These are phyloP conservation scores for Acrocalymma vagum DNA, from an alignment of 2,329 filamentous ascomycete genomes.

Conservation along the genomic window DNA sequence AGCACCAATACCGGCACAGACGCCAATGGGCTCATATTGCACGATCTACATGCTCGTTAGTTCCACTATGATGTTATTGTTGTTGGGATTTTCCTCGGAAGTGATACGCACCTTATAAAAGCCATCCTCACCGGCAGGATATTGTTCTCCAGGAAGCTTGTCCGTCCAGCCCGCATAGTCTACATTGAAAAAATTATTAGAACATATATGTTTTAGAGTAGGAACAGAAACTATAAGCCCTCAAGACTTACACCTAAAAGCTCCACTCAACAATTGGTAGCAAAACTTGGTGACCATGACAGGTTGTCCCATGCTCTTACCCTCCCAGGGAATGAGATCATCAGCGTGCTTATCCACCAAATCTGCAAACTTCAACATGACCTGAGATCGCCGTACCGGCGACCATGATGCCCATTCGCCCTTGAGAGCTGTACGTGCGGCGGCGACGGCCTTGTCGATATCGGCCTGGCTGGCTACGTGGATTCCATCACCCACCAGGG, in stretches of 20 bases:
- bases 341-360: slow-evolving; percentile 26
- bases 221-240: too few relatives aligned
- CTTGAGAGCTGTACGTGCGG: slow-evolving; percentile 31
- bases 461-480: slow-evolving; percentile 30
- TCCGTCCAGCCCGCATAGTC: slow-evolving; percentile 30
- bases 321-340: slow-evolving; percentile 17
- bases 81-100: not conserved
- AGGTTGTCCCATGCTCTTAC: slow-evolving; percentile 25
- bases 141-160: slow-evolving; percentile 25
- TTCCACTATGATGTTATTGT: not conserved
- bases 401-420: slow-evolving; percentile 29
- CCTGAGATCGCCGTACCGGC: slow-evolving; percentile 26
- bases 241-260: slow-evolving; percentile 23
- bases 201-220: too few relatives aligned
- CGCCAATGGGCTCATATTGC: slow-evolving; percentile 38
- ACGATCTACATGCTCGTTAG: slow-evolving; percentile 22
- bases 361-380: slow-evolving; percentile 35
- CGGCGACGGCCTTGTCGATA: slow-evolving; percentile 35
- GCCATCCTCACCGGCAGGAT: slow-evolving; percentile 24
- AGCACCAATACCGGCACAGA: slow-evolving; percentile 37
- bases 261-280: slow-evolving; percentile 12
- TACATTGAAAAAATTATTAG: slow-evolving; percentile 4
- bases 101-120: slow-evolving; percentile 22
- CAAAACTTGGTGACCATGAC: slow-evolving; percentile 14
- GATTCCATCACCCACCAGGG: slow-evolving; percentile 29